A percentile compares a stretch with the other conserved stretches of the same genome.
phyloP scores from a whole-genome alignment of 768 basidiomycete genomes.

The Amanita phalloides region DNA sequence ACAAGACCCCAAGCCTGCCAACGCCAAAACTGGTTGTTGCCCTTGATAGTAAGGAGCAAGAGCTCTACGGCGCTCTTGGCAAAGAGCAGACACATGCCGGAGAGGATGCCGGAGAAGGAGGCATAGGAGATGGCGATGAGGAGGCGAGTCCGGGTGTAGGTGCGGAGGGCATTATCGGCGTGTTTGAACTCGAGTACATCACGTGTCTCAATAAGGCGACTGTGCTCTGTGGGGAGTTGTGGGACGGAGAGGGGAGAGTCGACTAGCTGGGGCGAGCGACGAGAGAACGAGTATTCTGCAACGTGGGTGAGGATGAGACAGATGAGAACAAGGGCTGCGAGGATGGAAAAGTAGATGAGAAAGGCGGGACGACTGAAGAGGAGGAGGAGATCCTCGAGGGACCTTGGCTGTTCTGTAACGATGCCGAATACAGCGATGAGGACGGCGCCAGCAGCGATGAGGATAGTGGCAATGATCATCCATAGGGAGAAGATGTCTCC shows the following conservation, averaged over 20 bases:
- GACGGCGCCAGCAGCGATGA: slow-evolving; percentile 84
- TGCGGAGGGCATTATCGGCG: not conserved
- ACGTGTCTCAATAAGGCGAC: slow-evolving; percentile 37
- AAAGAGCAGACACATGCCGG: slow-evolving; percentile 87
- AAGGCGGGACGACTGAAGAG: slow-evolving; percentile 73
- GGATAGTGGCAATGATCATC: slow-evolving; percentile 77
- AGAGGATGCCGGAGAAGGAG: slow-evolving; percentile 78
- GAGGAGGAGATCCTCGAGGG: slow-evolving; percentile 71
- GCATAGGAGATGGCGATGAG: slow-evolving; percentile 78
- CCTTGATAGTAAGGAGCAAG: slow-evolving; percentile 63
- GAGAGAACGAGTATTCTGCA: slow-evolving; percentile 50
- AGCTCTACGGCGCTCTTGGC: slow-evolving; percentile 93
- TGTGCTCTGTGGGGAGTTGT: slow-evolving; percentile 37
- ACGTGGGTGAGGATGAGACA: slow-evolving; percentile 60
- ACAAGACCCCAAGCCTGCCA: slow-evolving; percentile 83
- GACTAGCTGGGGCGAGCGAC: slow-evolving; percentile 15
- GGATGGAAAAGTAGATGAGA: slow-evolving; percentile 68
- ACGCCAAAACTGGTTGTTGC: slow-evolving; percentile 72
- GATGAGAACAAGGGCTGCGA: slow-evolving; percentile 47
- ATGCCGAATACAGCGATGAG: slow-evolving; percentile 89
- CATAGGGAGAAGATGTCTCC: slow-evolving; percentile 79
- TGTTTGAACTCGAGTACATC: not conserved
- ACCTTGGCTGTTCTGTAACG: slow-evolving; percentile 79
- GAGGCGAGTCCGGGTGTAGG: slow-evolving; percentile 28
- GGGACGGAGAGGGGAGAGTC: slow-evolving; percentile 16